Evolutionary conservation across 2,329 filamentous ascomycete species (phyloP), one percentile per base, ranked within the genome.

Genomic region (Pseudocercospora ulei): DNA sequence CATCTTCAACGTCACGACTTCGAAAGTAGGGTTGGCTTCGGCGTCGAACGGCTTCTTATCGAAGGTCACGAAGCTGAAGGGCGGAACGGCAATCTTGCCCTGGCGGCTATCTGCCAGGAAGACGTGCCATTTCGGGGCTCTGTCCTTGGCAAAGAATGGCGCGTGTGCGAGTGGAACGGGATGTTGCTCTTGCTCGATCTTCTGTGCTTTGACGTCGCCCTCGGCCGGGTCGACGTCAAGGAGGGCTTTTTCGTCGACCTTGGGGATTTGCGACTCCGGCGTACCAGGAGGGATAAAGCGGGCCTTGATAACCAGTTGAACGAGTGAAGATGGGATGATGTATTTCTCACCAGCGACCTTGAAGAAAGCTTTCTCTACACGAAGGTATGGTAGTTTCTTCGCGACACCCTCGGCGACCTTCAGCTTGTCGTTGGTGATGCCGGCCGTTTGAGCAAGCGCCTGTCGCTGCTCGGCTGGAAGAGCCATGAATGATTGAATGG

Each of bases 261-360:
- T 68, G 3, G 90, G 86, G 4, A 94, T 69, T 37, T 81, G 70
- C 14, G 74, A 72, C 7, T 41, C 39, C n/a, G 51, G 46, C 49
- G 76, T 80, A 29, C 87, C 88, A 3, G 90, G 87, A 4, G 90
- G 90, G 31, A 96, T 78, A 57, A 96, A 82, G 39, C 90, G 85
- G 19, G 82, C 86, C 69, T 98, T 98, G 59, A 98, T 77, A 35
- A 98, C 85, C 18, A 98, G 79, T 46, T 87, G 88, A 13, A 96
- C 88, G 23, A 98, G 73, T 40, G 86, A 93, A 42, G 82, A 84
- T 4, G 90, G 87, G 19, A 88, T 93, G 56, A 98, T 84, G 61
- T 80, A 82, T 50, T 82, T 83, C 65, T 98, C 92, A 58, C 90
- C 90, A 36, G 85, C 80, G 29, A 98, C 92, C 70, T 98, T 98